Evolutionary conservation across 768 basidiomycete species (phyloP).

Genomic region (Tylopilus vinaceipallidus): DNA sequence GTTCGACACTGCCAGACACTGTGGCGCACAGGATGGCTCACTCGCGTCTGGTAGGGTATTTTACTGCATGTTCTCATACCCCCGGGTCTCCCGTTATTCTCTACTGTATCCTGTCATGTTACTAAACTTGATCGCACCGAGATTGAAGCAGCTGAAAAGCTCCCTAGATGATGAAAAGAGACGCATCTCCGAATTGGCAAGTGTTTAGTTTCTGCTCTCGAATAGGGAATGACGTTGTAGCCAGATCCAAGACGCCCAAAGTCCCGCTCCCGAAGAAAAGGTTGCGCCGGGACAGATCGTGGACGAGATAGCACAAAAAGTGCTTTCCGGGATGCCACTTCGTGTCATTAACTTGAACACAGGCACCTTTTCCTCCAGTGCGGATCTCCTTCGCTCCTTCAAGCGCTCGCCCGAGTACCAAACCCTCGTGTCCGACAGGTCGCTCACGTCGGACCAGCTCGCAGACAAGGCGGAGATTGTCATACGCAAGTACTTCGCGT

Average conservation of each 20-base stretch:
- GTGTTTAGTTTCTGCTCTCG: too few relatives aligned
- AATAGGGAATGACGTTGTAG: too few relatives aligned
- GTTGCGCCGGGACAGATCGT: slow-evolving; percentile 9
- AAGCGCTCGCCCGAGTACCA: slow-evolving; percentile 13
- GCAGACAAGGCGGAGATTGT: slow-evolving; percentile 14
- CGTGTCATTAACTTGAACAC: slow-evolving; percentile 22
- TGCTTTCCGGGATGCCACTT: slow-evolving; percentile 21
- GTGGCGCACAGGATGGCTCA: slow-evolving; percentile 1
- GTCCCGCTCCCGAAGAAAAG: slow-evolving; percentile 6
- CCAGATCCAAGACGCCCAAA: not conserved
- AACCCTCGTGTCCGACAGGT: slow-evolving; percentile 11
- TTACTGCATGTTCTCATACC: slow-evolving; percentile 3
- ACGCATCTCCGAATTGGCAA: slow-evolving; percentile 1
- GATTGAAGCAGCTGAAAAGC: not conserved
- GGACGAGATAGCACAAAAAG: slow-evolving; percentile 19
- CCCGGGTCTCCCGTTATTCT: slow-evolving; percentile 3
- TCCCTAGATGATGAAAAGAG: not conserved
- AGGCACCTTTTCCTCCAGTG: slow-evolving; percentile 18
- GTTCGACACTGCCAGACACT: not conserved
- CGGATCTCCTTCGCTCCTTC: slow-evolving; percentile 17
- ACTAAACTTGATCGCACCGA: not conserved
- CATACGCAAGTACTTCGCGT: slow-evolving; percentile 23
- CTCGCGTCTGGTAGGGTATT: not conserved
- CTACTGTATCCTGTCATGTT: slow-evolving; percentile 12
- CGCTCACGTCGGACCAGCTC: slow-evolving; percentile 5